Base-by-base conservation (phyloP, 805 yeast genomes). In the Saturnispora saitoi region DNA sequence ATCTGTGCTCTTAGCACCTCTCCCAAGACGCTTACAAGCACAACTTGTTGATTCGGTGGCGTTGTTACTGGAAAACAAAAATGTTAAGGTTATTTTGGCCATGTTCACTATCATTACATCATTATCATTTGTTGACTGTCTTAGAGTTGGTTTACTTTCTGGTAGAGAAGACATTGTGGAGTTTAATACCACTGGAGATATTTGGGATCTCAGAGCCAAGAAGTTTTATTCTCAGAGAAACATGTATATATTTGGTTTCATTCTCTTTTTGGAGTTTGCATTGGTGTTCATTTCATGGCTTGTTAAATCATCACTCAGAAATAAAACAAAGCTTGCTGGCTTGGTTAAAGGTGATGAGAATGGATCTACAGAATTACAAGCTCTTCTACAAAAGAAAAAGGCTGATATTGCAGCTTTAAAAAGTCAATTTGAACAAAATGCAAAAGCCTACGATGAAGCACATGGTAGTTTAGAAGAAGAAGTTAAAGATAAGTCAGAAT, bases 161-260 rank as follows among this genome's bases (percentile, higher is more conserved):
- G 38, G 31, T n/a, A 32, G 14, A 4, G 56, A 50, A 22, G 54
- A 50, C 15, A 43, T 48, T 9, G 38, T 53, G 12, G 54, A 51
- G 22, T 50, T 43, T 19, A 47, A 37, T 26, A 42, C 48, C 12
- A 59, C 64, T 67, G 38, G 38, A 6, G 38, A 34, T 20, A 15
- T 51, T 29, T 61, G 67, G 59, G 67, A 62, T n/a, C 22, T 47
- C 8, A 56, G 60, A 58, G 77, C 78, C 4, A 69, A 73, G 54
- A 73, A 72, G 58, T 77, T 76, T 57, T 75, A 76, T 53, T 70
- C 79, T n/a, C 81, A 77, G 56, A 66, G 83, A 49, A 77, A 77
- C 58, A 62, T 77, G 63, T 77, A 77, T 58, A 65, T 77, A 48
- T 71, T 75, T 12, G 81, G 81, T 5, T 80, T 79, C 3, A 75